phyloP scores from a whole-genome alignment of 805 yeast genomes.

The Priceomyces melissophilus region DNA sequence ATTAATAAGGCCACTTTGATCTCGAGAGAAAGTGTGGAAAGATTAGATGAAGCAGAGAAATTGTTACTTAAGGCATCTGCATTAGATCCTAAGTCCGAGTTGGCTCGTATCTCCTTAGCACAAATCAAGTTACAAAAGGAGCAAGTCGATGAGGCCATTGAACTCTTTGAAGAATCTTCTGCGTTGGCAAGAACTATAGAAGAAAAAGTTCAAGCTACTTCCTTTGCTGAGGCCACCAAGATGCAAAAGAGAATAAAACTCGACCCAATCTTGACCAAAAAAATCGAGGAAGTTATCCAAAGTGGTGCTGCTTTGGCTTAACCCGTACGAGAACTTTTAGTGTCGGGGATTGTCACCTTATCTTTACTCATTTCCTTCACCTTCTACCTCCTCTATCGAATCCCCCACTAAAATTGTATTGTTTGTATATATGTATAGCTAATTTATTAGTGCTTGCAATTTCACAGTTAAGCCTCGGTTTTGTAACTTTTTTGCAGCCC shows the following conservation, averaged over 20 bases:
- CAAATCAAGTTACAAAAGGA: conserved; percentile 85
- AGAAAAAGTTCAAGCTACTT: conserved; percentile 86
- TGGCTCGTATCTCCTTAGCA: conserved; percentile 87
- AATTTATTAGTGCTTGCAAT: no score
- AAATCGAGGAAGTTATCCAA: conserved; percentile 58
- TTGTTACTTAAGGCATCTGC: conserved; percentile 72
- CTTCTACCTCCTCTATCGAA: no score
- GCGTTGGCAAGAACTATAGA: conserved; percentile 77
- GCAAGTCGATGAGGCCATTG: conserved; percentile 76
- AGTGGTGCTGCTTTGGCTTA: conserved; percentile 6
- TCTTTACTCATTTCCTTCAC: no score
- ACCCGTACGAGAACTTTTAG: not conserved
- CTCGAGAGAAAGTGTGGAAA: conserved; percentile 51
- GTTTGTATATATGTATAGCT: no score
- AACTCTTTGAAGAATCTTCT: conserved; percentile 78
- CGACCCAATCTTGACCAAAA: conserved; percentile 62
- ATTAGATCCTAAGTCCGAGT: conserved; percentile 83
- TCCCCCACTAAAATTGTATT: no score
- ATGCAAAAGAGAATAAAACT: conserved; percentile 76
- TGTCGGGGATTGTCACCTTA: no score
- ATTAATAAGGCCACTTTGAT: conserved; percentile 81
- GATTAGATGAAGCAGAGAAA: conserved; percentile 53
- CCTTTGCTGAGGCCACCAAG: conserved; percentile 89
- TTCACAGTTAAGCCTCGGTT: no score
- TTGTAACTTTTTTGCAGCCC: no score